Conservation (phyloP, 768 basidiomycete species). For the Boletus speciosus region DNA sequence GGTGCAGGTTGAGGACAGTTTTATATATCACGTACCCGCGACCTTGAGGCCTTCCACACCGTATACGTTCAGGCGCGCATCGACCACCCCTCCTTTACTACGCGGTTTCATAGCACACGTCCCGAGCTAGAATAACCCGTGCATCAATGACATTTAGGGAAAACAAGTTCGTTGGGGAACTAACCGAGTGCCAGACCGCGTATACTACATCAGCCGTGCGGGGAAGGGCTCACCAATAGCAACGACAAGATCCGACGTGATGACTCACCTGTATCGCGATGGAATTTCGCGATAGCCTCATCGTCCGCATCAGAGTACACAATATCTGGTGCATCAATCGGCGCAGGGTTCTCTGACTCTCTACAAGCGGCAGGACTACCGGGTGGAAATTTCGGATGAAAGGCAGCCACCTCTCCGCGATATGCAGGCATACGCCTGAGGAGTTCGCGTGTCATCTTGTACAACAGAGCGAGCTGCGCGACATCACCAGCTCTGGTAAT, state of each 20-base stretch:
- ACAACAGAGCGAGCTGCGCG: slow-evolving; percentile 45
- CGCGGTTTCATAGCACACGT: slow-evolving; percentile 70
- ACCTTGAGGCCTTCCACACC: slow-evolving; percentile 58
- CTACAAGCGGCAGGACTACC: slow-evolving; percentile 28
- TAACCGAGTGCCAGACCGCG: slow-evolving; percentile 16
- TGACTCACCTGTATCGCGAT: slow-evolving; percentile 16
- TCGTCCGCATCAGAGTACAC: slow-evolving; percentile 35
- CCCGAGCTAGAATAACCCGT: slow-evolving; percentile 41
- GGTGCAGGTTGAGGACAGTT: too few relatives aligned
- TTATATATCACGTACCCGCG: slow-evolving; percentile 39
- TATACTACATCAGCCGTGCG: neutral
- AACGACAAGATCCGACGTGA: neutral
- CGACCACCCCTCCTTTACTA: slow-evolving; percentile 59
- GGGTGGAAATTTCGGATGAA: slow-evolving; percentile 30
- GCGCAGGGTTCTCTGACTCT: slow-evolving; percentile 17
- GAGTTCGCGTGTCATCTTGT: slow-evolving; percentile 55
- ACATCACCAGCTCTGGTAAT: slow-evolving; percentile 34
- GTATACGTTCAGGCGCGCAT: slow-evolving; percentile 58
- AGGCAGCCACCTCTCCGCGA: slow-evolving; percentile 15
- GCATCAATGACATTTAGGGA: neutral
- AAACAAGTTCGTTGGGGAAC: neutral
- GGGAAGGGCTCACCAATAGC: neutral
- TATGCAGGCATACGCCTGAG: slow-evolving; percentile 47
- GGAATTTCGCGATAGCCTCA: slow-evolving; percentile 28
- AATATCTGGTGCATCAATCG: slow-evolving; percentile 30